phyloP scores from a whole-genome alignment of 192 early-diverging fungal genomes.

The Mortierella hygrophila region DNA sequence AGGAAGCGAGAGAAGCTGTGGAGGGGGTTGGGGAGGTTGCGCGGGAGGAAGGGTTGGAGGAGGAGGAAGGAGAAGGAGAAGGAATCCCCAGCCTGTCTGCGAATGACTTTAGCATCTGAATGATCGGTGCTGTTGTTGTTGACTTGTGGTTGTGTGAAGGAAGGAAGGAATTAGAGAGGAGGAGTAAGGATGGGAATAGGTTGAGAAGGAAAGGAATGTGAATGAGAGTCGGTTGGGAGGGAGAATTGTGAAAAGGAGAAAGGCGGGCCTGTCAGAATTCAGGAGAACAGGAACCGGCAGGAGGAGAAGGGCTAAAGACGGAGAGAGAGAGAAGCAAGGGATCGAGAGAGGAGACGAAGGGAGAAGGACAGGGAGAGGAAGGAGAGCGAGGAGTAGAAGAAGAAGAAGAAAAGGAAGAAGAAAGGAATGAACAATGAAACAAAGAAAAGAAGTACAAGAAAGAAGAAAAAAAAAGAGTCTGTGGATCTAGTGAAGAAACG shows the following conservation, averaged over 20 bases:
- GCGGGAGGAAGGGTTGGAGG: conserved; percentile 26
- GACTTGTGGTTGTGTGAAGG: background rate
- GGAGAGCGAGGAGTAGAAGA: background rate
- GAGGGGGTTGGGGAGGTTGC: conserved; percentile 17
- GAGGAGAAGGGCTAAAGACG: background rate
- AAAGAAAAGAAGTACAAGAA: background rate
- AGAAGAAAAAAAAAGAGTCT: background rate
- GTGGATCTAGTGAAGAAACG: background rate
- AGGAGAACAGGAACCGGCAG: background rate
- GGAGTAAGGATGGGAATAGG: background rate
- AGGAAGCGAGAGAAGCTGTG: conserved; percentile 10
- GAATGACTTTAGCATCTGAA: conserved; percentile 18
- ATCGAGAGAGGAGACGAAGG: background rate
- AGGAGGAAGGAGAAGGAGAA: conserved; percentile 15
- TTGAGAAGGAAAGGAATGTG: background rate
- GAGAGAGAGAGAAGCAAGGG: background rate
- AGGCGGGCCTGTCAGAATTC: background rate
- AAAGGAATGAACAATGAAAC: background rate
- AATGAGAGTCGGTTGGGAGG: background rate
- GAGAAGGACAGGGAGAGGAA: background rate
- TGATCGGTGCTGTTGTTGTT: background rate
- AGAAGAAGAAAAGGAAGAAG: background rate
- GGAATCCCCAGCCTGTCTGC: conserved; percentile 18
- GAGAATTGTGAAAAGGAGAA: background rate
- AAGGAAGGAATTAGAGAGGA: background rate